Evolutionary conservation across 2,329 filamentous ascomycete genomes (phyloP), one percentile per base, ranked within the genome.

Genomic region (Fusarium protoensiforme): DNA sequence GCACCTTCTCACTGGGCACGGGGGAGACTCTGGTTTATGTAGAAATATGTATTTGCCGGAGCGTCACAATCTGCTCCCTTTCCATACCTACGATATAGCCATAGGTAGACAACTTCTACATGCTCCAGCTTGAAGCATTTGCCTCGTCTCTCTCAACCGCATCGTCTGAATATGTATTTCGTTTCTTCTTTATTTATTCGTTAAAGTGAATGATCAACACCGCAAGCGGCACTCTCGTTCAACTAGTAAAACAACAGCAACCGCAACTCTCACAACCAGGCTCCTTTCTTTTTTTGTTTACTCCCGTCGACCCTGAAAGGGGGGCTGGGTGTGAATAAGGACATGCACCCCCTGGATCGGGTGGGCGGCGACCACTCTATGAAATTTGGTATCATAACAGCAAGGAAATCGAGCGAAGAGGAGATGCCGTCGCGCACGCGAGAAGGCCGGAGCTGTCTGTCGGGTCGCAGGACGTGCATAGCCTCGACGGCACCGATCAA

Each of bases 301-400:
- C 38, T 53, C 41, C 69, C 54, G 71, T 46, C 54, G 46, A 61
- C 65, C 59, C 57, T 60, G 20, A 14, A 16, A 20, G 39, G 39
- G 56, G 57, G 54, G 68, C 35, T 35, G 35, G 10, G 51, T 67
- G 64, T 61, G 59, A 66, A 74, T 60, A 68, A 70, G 59, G 67
- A 65, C 58, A 68, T 68, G 67, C 66, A 70, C 69, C 72, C 67
- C 68, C 58, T 53, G 62, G 64, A 48, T 46, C 39, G 36, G 41
- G 53, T 66, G 65, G 65, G 61, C 58, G 64, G 58, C 51, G 64
- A 63, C 65, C 67, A 71, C 73, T 78, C 75, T 72, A 79, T 78
- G 71, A 74, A 73, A 74, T 76, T 74, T 79, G 77, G 77, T 79
- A 79, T 79, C 77, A 79, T 69, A 77, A 79, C 76, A 78, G 71